These are phyloP conservation scores for Boletus reticuloceps DNA, from an alignment of 768 basidiomycete species.

Conservation along the genomic window DNA sequence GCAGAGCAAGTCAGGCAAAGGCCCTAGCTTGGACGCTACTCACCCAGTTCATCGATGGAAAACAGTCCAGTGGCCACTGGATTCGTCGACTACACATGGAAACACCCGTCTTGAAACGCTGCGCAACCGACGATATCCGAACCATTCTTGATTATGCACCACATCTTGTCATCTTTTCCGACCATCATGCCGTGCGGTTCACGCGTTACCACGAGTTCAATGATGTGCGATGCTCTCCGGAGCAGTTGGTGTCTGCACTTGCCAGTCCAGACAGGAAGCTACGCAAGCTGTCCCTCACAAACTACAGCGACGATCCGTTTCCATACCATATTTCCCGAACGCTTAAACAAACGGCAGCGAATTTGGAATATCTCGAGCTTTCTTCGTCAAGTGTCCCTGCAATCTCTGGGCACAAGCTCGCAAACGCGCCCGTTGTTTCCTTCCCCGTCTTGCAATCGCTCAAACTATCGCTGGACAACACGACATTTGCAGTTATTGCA, in stretches of 20 bases:
- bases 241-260: slow-evolving; percentile 58
- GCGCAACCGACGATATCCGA: slow-evolving; percentile 63
- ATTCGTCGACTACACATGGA: slow-evolving; percentile 70
- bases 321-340: slow-evolving; percentile 56
- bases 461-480: slow-evolving; percentile 69
- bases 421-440: slow-evolving; percentile 27
- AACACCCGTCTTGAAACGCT: slow-evolving; percentile 60
- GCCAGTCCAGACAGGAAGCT: slow-evolving; percentile 52
- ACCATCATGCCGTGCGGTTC: slow-evolving; percentile 62
- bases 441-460: slow-evolving; percentile 68
- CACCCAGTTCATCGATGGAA: slow-evolving; percentile 40
- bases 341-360: slow-evolving; percentile 47
- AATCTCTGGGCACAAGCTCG: slow-evolving; percentile 29
- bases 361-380: slow-evolving; percentile 68
- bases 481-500: slow-evolving; percentile 64
- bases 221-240: slow-evolving; percentile 47
- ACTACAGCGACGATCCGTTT: slow-evolving; percentile 62
- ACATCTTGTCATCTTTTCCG: slow-evolving; percentile 56
- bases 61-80: slow-evolving; percentile 41
- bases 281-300: slow-evolving; percentile 66
- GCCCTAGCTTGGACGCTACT: slow-evolving; percentile 42
- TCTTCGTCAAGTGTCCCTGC: slow-evolving; percentile 53
- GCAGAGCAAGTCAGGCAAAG: slow-evolving; percentile 49
- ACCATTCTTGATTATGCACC: slow-evolving; percentile 67
- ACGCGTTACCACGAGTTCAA: slow-evolving; percentile 44